Base-by-base conservation (phyloP, 441 rosid genomes). In the Arabidopsis lyrata region DNA sequence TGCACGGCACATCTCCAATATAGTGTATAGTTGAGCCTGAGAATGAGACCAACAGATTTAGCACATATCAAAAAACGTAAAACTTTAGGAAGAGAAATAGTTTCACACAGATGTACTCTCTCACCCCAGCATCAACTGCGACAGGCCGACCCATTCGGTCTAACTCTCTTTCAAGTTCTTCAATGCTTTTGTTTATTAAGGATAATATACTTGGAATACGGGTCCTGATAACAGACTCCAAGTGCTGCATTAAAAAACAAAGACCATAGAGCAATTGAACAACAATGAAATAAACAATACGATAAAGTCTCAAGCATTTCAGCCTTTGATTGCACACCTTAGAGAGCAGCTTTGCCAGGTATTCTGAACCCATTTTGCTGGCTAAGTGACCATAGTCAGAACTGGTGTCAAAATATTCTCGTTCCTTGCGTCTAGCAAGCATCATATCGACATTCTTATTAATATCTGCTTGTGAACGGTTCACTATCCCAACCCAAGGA, bases 401-500 rank as follows among this genome's bases (percentile, higher is more conserved):
- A 82, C 97, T 93, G 34, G 92, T 90, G 35, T 90, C 98, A 82
- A 95, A 95, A 62, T 95, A 95, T 52, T 93, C 98, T 0, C 87
- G 83, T 76, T 95, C 99, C 77, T 95, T 95, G n/a, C 85, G 82
- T 72, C 98, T 87, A n/a, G 99, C 99, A 74, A 81, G 74, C 78
- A 87, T 90, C 97, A 95, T 95, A 67, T 95, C 99, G 45, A 87
- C 86, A 65, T 90, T 95, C 80, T 80, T 95, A 68, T 95, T 95
- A 20, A 95, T 95, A 73, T 95, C 99, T 62, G 99, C 97, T 82
- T 95, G 99, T 1, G 99, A 95, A 47, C 99, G 98, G 79, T 93
- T 95, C 79, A 95, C 99, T 74, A 93, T 87, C 63, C 99, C 99
- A 75, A 95, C 99, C 99, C 99, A 95, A 66, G 98, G 99, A 76